Evolutionary conservation across 345 rosid genomes (phyloP), one percentile per base, ranked within the genome.

Genomic region (Aquilaria malaccensis): DNA sequence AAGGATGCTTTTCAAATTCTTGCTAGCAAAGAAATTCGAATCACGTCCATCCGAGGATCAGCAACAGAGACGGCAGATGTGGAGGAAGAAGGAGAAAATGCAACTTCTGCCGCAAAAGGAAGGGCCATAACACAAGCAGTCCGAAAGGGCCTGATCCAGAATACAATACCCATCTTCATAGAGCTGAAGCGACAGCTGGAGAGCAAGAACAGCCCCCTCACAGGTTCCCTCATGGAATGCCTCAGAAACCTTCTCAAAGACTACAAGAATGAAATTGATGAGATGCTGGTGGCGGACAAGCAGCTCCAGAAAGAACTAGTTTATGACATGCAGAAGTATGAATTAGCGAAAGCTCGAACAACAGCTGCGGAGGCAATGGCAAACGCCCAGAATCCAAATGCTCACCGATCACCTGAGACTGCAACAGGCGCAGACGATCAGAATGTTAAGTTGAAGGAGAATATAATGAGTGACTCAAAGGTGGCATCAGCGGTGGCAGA

Each of bases 301-400:
- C 96, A 90, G 78, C 96, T 94, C 14, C 97, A 83, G 79, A 90
- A 82, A 65, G 97, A 94, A 78, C 97, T 90, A n/a, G 55, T 86
- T 11, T 90, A 90, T 48, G 99, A 94, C 58, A 94, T 90, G 87
- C 92, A 94, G 73, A 87, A 80, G 59, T 82, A 89, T 52, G 97
- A 94, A 67, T 69, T 90, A 41, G 76, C 73, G 61, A 87, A 77
- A 88, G 86, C 85, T 33, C 77, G 77, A 67, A 63, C 85, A 45
- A 70, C 79, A 30, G 96, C 83, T 50, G 72, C 79, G 22, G 83
- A 77, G 69, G 79, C 74, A 37, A 74, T 65, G 43, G 83, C 83
- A 46, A 65, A 66, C n/a, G 71, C 67, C 59, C 77, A 66, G 64
- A 78, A 74, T 31, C 76, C 67, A 22, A 67, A 59, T 37, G 43